phyloP scores from a whole-genome alignment of 2,329 filamentous ascomycete genomes.

The Trichoderma lentiforme region DNA sequence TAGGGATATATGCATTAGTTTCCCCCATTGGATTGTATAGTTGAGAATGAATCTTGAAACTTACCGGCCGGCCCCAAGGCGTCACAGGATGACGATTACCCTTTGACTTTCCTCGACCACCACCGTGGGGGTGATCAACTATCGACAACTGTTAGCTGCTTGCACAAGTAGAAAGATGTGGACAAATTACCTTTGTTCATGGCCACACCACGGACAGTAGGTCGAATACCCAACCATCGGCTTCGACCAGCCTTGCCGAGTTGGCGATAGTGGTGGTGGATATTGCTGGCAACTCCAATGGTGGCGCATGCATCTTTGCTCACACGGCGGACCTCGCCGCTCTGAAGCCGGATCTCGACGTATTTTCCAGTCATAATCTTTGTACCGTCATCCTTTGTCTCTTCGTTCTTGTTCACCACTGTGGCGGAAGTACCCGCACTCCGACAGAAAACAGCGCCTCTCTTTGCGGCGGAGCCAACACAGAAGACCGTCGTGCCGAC shows the following conservation, averaged over 20 bases:
- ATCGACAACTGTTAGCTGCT: constrained; percentile 20
- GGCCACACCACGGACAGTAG: constrained; percentile 92
- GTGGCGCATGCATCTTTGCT: constrained; percentile 92
- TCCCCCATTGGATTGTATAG: neutral
- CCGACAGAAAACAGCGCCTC: constrained; percentile 84
- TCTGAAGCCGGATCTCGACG: constrained; percentile 83
- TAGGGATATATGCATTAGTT: neutral
- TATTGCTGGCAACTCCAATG: constrained; percentile 90
- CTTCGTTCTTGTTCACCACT: constrained; percentile 84
- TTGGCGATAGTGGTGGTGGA: constrained; percentile 83
- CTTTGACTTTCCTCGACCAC: constrained; percentile 99
- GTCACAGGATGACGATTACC: constrained; percentile 93
- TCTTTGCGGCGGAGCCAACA: constrained; percentile 71
- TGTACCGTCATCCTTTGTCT: constrained; percentile 57
- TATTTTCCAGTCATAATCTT: constrained; percentile 68
- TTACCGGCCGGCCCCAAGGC: constrained; percentile 92
- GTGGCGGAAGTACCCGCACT: constrained; percentile 91
- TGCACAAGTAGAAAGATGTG: neutral
- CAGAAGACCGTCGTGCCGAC: constrained; percentile 91
- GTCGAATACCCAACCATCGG: constrained; percentile 89
- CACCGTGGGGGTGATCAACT: constrained; percentile 96
- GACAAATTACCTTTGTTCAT: constrained; percentile 82
- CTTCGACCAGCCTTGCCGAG: constrained; percentile 93
- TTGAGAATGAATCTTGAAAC: constrained; percentile 35
- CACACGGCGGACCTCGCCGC: constrained; percentile 86